phyloP scores from a whole-genome alignment of 352 stramenopile species.

The Pythium vanterpoolii region DNA sequence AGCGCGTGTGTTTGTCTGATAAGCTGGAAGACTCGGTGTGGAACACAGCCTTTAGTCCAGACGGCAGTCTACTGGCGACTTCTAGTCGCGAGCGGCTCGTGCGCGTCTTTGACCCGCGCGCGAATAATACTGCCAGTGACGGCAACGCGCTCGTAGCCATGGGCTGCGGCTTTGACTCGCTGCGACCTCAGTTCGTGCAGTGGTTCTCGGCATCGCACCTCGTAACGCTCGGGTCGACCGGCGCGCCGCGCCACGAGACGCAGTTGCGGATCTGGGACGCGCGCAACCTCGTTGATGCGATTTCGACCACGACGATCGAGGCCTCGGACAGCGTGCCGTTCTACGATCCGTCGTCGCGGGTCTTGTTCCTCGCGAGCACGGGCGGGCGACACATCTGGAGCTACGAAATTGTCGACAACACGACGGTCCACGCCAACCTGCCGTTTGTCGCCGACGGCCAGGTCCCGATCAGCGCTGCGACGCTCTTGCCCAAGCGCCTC shows the following conservation, averaged over 20 bases:
- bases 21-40: slow-evolving; percentile 76
- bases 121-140: slow-evolving; percentile 11
- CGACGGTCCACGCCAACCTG: slow-evolving; percentile 51
- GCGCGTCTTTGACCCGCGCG: slow-evolving; percentile 68
- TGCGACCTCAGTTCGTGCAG: slow-evolving; percentile 63
- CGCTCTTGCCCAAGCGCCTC: slow-evolving; percentile 56
- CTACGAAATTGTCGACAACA: slow-evolving; percentile 53
- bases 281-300: slow-evolving; percentile 61
- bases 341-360: slow-evolving; percentile 60
- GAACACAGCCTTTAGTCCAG: slow-evolving; percentile 68
- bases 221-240: slow-evolving; percentile 41
- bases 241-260: slow-evolving; percentile 57
- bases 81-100: slow-evolving; percentile 69
- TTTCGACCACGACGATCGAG: slow-evolving; percentile 39
- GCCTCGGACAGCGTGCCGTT: slow-evolving; percentile 40
- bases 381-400: slow-evolving; percentile 73
- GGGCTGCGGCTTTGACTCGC: slow-evolving; percentile 65
- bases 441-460: slow-evolving; percentile 51
- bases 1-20: slow-evolving; percentile 36
- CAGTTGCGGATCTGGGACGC: slow-evolving; percentile 75
- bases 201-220: slow-evolving; percentile 47
- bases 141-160: slow-evolving; percentile 52
- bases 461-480: slow-evolving; percentile 50
- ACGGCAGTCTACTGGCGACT: slow-evolving; percentile 62
- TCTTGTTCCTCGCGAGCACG: slow-evolving; percentile 66